Base-by-base conservation (phyloP, 352 stramenopile species). In the Phytophthora pini region DNA sequence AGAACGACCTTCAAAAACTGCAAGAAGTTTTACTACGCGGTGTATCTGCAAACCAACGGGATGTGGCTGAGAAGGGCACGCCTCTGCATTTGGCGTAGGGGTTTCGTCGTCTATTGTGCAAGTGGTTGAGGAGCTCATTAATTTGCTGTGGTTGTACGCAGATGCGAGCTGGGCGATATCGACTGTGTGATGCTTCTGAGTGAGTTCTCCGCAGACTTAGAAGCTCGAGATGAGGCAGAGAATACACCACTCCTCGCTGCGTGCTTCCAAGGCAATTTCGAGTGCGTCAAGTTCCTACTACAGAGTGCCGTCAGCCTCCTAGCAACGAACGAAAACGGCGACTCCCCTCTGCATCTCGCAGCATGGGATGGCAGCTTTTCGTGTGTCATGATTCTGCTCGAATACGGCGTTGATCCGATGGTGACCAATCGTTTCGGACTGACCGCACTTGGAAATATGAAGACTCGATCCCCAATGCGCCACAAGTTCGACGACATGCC, bases 191-290 rank as follows among this genome's bases (percentile, higher is more conserved):
- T 83, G 68, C 56, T 94, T 22, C 68, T 94, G 4, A 87, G 74
- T 64, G 84, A 94, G 39, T 93, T 82, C 44, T 60, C 72, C 5
- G 79, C 73, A 2, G 84, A 94, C 45, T 51, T 92, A 22, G 84
- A 94, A 68, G 70, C 75, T 58, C 77, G 79, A 12, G 87, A 93
- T 52, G 84, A 89, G 52, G 69, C 74, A 15, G 74, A 62, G 17
- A 90, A 92, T 48, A 89, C 87, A 0, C 77, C 82, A n/a, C 62
- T 93, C 5, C 72, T 92, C 1, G 70, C 83, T 31, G 81, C 82
- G 7, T 90, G 84, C 29, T 76, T 76, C 6, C 84, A 91, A 56
- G 81, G 81, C n/a, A 86, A 93, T 55, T 90, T 74, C 26, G 71
- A 83, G 2, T 92, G 80, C 41, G 78, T 74, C 29, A 83, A 85